A percentile compares a stretch with the other conserved stretches of the same genome.
Evolutionary conservation across 805 yeast genomes (phyloP).

Genomic region (Priceomyces medius): DNA sequence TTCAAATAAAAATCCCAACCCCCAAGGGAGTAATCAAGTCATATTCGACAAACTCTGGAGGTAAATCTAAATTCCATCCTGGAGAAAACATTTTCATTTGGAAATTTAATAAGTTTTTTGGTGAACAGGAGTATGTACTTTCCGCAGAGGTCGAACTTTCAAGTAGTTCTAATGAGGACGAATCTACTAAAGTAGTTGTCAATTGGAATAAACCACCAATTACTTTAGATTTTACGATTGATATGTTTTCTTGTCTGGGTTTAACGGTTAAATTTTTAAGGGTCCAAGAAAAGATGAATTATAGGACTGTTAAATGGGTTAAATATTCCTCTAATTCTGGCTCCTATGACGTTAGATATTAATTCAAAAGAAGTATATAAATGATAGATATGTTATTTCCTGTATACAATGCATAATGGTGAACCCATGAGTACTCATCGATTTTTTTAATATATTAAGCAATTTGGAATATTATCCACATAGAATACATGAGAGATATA

Average conservation of each 20-base stretch:
- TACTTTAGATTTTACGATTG: conserved; percentile 61
- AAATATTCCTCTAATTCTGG: conserved; percentile 76
- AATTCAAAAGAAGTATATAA: conserved; percentile 9
- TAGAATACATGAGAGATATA: conserved; percentile 65
- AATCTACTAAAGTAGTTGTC: conserved; percentile 13
- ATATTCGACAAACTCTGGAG: conserved; percentile 47
- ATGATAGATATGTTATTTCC: not conserved
- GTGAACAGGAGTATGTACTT: conserved; percentile 61
- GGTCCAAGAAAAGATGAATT: conserved; percentile 58
- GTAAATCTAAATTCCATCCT: conserved; percentile 67
- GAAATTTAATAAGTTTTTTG: conserved; percentile 68
- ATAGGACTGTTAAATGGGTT: conserved; percentile 84
- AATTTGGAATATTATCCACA: not conserved
- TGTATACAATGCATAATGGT: not conserved
- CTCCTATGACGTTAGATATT: conserved; percentile 75
- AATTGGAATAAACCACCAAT: conserved; percentile 77
- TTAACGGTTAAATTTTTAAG: conserved; percentile 69
- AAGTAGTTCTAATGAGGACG: conserved; percentile 10
- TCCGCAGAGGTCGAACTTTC: conserved; percentile 49
- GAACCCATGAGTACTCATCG: not conserved
- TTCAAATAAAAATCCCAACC: conserved; percentile 63
- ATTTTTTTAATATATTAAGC: not conserved
- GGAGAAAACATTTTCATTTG: conserved; percentile 66
- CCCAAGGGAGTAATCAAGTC: conserved; percentile 44
- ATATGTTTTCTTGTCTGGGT: conserved; percentile 78